phyloP scores from a whole-genome alignment of 1,284 basidiomycete species.

The Cystobasidiaceae sp. region DNA sequence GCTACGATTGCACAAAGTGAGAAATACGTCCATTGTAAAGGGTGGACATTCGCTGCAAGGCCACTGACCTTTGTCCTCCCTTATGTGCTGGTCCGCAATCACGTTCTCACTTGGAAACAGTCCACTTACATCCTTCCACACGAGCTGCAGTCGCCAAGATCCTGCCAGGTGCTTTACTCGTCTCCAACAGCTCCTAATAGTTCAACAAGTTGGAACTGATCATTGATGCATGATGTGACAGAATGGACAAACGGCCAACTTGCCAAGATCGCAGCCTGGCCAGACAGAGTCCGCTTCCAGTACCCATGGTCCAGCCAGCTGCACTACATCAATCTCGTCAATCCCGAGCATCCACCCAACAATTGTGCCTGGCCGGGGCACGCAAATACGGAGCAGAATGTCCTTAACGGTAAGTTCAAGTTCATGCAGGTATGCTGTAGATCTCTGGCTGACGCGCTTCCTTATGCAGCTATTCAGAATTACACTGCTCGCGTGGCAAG shows the following conservation, averaged over 20 bases:
- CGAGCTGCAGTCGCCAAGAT: conserved; percentile 17
- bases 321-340: conserved; percentile 46
- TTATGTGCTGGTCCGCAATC: neutral
- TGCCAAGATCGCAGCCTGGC: conserved; percentile 46
- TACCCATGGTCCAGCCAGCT: conserved; percentile 46
- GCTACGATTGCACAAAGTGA: conserved; percentile 28
- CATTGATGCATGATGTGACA: conserved; percentile 42
- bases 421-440: neutral
- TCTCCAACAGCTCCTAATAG: conserved; percentile 34
- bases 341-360: conserved; percentile 45
- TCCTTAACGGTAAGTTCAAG: conserved; percentile 9
- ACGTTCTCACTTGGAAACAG: conserved; percentile 1
- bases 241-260: conserved; percentile 45
- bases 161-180: neutral
- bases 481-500: conserved; percentile 29
- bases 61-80: neutral
- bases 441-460: conserved; percentile 18
- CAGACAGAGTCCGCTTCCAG: conserved; percentile 43
- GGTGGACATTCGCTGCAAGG: neutral
- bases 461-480: conserved; percentile 42
- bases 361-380: conserved; percentile 37
- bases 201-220: neutral
- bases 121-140: conserved; percentile 26
- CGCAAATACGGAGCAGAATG: conserved; percentile 33
- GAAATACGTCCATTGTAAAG: neutral